Base-by-base conservation (phyloP, 2,329 filamentous ascomycete genomes). In the Aureobasidium sp. region DNA sequence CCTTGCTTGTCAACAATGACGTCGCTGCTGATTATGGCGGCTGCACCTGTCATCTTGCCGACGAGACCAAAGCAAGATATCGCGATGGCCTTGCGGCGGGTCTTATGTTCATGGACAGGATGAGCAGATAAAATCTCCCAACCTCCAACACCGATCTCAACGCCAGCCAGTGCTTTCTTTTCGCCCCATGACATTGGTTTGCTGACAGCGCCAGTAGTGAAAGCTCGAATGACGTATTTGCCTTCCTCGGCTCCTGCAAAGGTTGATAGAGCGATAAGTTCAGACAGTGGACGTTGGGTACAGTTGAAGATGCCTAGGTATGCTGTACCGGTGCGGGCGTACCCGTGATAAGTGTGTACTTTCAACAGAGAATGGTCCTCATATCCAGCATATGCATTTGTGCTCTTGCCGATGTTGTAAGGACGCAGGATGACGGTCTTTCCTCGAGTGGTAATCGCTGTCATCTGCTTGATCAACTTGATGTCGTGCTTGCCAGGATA, bases 261-360 rank as follows among this genome's bases (percentile, higher is more conserved):
- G 49, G 83, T 81, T 1, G 79, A 78, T 2, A 97, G 76, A 0
- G 85, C 81, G 30, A 96, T 76, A 21, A 96, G 75, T 65, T 93
- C 89, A 0, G 82, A 83, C 14, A 90, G 70, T 2, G 81, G 75
- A 1, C 80, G 77, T 5, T 82, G 76, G 1, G 84, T 85, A 61
- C 92, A 82, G 68, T 97, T 97, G 79, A 97, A 97, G 3, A 95
- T 74, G 0, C 89, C 92, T 1, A 97, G 74, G 11, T 97, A 87
- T 0, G 88, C 85, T 3, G 86, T 89, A 7, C 92, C 91, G 0
- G 83, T 88, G 11, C 78, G 81, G 0, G 82, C 79, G 69, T 76
- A 78, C 3, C 89, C 90, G 63, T 91, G 86, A 68, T 91, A 96
- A 29, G 86, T 88, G 37, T 86, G 87, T 2, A 97, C 80, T 66